Base-by-base conservation (phyloP, 1,284 basidiomycete genomes). In the Uromyces viciae-fabae region DNA sequence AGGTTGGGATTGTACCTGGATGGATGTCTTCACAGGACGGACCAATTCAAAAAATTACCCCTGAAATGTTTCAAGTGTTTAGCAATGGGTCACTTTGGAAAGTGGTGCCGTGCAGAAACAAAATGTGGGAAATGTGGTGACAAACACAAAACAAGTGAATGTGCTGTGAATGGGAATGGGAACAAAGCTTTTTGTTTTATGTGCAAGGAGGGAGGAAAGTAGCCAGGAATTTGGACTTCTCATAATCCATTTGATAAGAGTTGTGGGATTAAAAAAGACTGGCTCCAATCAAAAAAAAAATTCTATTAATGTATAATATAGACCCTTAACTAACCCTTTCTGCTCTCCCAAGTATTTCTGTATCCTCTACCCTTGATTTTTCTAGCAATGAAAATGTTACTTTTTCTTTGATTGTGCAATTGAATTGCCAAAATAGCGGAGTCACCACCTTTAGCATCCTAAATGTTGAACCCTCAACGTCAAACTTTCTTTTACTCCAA, bases 401-500 rank as follows among this genome's bases (percentile, higher is more conserved):
- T 19, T 28, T 42, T 42, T 25, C 64, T 25, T 5, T 25, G 8
- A 43, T 68, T 68, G 64, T 68, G 38, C 68, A 71, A 11, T 52
- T 71, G 68, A 71, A 71, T 19, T 71, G n/a, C 43, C 68, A 71
- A 17, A 71, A 71, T 19, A 71, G 68, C 25, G 19, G 28, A 46
- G 68, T 42, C 1, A 46, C 40, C 0, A 69, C 66, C 22, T 69
- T 42, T 11, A 69, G 66, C 31, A 69, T 69, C 1, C 42, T 69
- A 0, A 69, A 69, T 5, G 42, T 42, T 69, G 42, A 46, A 28
- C 40, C 66, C 17, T 38, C 3, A 38, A 42, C 66, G 31, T 25
- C 46, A 15, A 22, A 43, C 17, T 28, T 22, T 1, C 19, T 69
- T 3, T 17, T 52, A 0, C 7, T 71, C 22, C 25, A 52, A 33